phyloP scores from a whole-genome alignment of 1,284 basidiomycete genomes.

The Heterobasidion irregulare region DNA sequence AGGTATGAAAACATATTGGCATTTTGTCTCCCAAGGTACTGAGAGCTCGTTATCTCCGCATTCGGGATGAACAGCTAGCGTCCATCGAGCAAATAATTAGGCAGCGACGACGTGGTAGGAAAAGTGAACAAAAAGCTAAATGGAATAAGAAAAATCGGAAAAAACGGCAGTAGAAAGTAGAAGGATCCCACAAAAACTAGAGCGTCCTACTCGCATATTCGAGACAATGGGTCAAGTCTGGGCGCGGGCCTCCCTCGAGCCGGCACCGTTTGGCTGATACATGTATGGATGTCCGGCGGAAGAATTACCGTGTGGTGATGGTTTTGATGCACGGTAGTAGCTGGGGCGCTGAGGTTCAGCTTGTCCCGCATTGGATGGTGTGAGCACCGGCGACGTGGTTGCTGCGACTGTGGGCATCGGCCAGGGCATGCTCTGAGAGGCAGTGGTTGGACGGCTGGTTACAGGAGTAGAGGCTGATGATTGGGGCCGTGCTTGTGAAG shows the following conservation, averaged over 20 bases:
- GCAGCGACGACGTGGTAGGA: background rate
- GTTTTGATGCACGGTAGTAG: conserved; percentile 28
- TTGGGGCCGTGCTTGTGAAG: conserved; percentile 12
- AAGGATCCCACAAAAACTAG: background rate
- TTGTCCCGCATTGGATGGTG: conserved; percentile 13
- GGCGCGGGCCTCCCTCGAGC: background rate
- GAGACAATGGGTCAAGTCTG: background rate
- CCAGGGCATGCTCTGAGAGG: conserved; percentile 27
- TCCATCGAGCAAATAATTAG: background rate
- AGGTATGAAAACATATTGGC: too few relatives aligned
- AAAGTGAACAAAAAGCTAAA: background rate
- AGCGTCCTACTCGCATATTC: too few relatives aligned
- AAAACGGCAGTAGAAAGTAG: background rate
- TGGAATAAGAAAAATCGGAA: background rate
- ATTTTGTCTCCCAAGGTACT: too few relatives aligned
- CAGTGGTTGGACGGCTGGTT: conserved; percentile 14
- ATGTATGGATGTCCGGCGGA: conserved; percentile 34
- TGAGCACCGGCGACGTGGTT: conserved; percentile 27
- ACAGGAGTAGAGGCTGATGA: conserved; percentile 13
- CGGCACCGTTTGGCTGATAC: conserved; percentile 31
- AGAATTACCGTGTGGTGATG: conserved; percentile 20
- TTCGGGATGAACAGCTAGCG: too few relatives aligned
- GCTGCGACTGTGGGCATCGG: conserved; percentile 37
- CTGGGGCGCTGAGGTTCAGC: conserved; percentile 21
- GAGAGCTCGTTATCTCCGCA: too few relatives aligned